Evolutionary conservation across 371 early-diverging fungal species (phyloP), one percentile per base, ranked within the genome.

Genomic region (Apophysomyces sp.): DNA sequence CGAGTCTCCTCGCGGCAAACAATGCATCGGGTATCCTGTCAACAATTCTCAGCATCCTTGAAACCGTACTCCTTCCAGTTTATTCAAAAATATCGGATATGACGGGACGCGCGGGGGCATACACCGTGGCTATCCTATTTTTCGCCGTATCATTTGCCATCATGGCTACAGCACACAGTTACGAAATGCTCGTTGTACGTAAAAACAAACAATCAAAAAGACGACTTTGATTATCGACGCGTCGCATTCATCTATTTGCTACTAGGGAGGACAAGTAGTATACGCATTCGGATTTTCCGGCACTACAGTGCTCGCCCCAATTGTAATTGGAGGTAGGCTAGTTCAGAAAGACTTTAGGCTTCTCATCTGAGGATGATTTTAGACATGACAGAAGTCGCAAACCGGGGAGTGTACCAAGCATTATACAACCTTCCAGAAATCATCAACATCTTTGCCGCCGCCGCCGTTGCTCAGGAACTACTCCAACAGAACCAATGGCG

Each of bases 241-340:
- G 18, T 15, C 39, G 34, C 7, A 55, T 36, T 28, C n/a, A 27
- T 21, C 32, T 26, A 16, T 28, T 28, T 30, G 26, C 44, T 32
- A 11, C 26, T 58, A 76, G 76, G 73, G 73, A 49, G 76, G 66
- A 2, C 70, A 73, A 62, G 67, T 73, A 24, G 58, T 77, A 3
- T 69, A 74, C 52, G 66, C 77, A 36, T 66, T 77, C 55, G 77
- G 77, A 16, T 60, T 65, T 13, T 54, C 73, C 27, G 77, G 77
- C 44, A 67, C 64, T 18, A 55, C 60, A 13, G 68, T 74, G 34
- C 52, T 77, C 11, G 68, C 69, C 13, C 77, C 69, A 53, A 72
- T 77, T 40, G 55, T 74, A 9, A 72, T 71, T 65, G 77, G 72
- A 57, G 77, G 77, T 74, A 77, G n/a, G n/a, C n/a, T n/a, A n/a